Evolutionary conservation across 176 grass and related monocot genomes (phyloP), one percentile per base, ranked within the genome.

Genomic region (Rhynchospora tenuis): DNA sequence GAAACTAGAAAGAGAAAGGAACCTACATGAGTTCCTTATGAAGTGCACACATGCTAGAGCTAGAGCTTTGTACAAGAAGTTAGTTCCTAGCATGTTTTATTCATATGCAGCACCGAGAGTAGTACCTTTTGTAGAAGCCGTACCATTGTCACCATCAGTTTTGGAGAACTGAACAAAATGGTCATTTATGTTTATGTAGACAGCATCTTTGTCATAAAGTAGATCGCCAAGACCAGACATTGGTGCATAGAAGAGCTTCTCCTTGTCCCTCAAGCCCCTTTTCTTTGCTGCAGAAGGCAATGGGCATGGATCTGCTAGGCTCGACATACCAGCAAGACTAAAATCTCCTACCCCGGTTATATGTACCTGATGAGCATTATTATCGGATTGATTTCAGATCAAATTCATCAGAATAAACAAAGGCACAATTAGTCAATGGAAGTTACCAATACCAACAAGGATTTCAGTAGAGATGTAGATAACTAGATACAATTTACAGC

Each of bases 221-320:
- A 99, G 91, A 81, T 95, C 93, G 31, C 96, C 96, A 85, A 99
- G 93, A 83, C 96, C 96, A 91, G 93, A 95, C 96, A 99, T 95
- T 24, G 96, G 96, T 57, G 96, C 96, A 88, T 99, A 93, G 80
- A 99, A 99, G 38, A 99, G 55, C 83, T 95, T 99, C 84, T 93
- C 93, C 85, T 95, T 99, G 83, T 99, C 96, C 79, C 96, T 86
- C 38, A 99, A 73, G 82, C 96, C 96, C 88, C 86, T 91, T 85
- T 95, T 99, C 88, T 99, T 99, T 77, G 91, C 96, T 76, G 89
- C 86, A 59, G 93, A 99, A 85, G 96, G 96, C 66, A 99, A 89
- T 77, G 96, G 96, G 54, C 96, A 99, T 62, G 96, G 96, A 88
- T 99, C 96, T 61, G 88, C 89, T 73, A 99, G 87, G 88, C 88